phyloP scores from a whole-genome alignment of 495 filamentous ascomycete species.

The Tuber brumale region DNA sequence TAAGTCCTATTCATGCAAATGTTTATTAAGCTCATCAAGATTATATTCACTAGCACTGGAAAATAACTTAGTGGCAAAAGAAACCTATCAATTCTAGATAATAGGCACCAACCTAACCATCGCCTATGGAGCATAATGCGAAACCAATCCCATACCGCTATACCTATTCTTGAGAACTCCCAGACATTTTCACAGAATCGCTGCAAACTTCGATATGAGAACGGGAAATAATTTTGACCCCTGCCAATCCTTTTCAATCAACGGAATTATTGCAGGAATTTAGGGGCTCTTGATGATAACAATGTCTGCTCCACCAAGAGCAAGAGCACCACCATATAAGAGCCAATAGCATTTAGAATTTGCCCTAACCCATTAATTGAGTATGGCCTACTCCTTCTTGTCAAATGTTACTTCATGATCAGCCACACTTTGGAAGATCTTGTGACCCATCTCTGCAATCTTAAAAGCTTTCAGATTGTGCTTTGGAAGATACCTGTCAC shows the following conservation, averaged over 20 bases:
- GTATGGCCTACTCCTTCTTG: conserved; percentile 48
- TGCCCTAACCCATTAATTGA: conserved; percentile 68
- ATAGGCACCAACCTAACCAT: no score
- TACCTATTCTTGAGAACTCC: no score
- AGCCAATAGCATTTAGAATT: conserved; percentile 77
- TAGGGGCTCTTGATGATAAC: conserved; percentile 81
- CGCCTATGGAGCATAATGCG: no score
- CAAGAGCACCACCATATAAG: conserved; percentile 60
- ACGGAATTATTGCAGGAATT: conserved; percentile 73
- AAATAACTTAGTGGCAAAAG: no score
- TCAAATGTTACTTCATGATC: conserved; percentile 58
- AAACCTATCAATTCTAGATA: no score
- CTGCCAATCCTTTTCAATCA: conserved; percentile 65
- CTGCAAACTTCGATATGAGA: conserved; percentile 80
- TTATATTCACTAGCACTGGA: no score
- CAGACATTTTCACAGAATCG: conserved; percentile 57
- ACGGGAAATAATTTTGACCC: conserved; percentile 71
- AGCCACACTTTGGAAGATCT: conserved; percentile 80
- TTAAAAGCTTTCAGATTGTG: conserved; percentile 80
- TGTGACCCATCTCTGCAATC: conserved; percentile 84
- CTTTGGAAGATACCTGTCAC: conserved; percentile 64
- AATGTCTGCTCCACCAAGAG: conserved; percentile 71
- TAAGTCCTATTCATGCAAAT: no score
- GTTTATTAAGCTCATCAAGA: no score
- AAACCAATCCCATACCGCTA: no score